These are phyloP conservation scores for Tuber brumale DNA, from an alignment of 495 filamentous ascomycete species.

Conservation along the genomic window DNA sequence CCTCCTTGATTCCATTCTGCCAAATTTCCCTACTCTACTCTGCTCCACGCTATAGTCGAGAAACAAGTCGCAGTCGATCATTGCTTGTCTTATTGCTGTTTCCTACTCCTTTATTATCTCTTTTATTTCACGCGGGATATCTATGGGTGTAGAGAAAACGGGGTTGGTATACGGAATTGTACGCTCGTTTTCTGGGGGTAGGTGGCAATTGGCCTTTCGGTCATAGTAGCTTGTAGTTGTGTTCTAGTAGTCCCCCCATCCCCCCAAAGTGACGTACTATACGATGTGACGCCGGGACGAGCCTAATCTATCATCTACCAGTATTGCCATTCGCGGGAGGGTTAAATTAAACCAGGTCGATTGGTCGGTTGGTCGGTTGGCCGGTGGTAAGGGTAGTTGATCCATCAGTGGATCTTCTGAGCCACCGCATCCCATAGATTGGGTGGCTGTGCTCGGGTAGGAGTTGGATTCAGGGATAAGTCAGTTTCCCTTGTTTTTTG, in stretches of 20 bases:
- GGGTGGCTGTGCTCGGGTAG: background rate
- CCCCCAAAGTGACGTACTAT: background rate
- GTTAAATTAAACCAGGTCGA: background rate
- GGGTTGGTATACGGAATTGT: slow-evolving; percentile 1
- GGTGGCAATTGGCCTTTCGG: background rate
- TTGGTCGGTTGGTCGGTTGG: background rate
- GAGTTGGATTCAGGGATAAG: background rate
- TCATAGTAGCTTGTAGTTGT: background rate
- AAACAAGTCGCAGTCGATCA: background rate
- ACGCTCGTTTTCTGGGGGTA: slow-evolving; percentile 3
- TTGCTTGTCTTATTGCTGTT: background rate
- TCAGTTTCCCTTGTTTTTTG: background rate
- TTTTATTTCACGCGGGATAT: background rate
- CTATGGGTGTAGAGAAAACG: background rate
- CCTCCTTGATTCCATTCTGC: background rate
- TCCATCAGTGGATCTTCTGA: background rate
- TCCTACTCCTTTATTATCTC: background rate
- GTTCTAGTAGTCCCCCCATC: background rate
- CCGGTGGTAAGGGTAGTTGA: background rate
- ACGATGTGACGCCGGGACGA: background rate
- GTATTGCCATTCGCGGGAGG: background rate
- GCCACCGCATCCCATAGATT: background rate
- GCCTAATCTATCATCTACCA: background rate
- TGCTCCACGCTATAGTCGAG: background rate
- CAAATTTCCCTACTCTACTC: background rate